Conservation (phyloP, 257 asterid genomes). For the Scutellaria galericulata region DNA sequence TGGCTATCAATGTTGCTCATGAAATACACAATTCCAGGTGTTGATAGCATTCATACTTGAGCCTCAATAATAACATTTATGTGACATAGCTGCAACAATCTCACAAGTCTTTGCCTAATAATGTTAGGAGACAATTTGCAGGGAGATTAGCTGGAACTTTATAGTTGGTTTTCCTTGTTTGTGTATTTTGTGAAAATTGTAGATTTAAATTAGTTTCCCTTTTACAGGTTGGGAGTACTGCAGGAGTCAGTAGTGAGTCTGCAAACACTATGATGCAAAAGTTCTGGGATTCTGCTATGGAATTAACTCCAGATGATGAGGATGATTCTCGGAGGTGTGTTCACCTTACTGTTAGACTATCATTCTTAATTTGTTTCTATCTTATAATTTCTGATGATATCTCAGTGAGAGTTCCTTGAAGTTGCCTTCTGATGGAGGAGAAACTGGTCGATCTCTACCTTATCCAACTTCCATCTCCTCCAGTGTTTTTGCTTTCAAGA, state of each 20-base stretch:
- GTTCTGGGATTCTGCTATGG: conserved; percentile 99
- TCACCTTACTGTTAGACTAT: conserved; percentile 21
- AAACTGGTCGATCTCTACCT: conserved; percentile 63
- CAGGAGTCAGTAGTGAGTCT: conserved; percentile 71
- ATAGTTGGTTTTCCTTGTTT: not conserved
- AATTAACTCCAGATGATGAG: conserved; percentile 78
- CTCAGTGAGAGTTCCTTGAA: conserved; percentile 80
- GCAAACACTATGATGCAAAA: conserved; percentile 84
- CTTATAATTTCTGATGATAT: conserved; percentile 38
- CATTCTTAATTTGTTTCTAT: conserved; percentile 26
- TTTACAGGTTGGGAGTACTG: conserved; percentile 80
- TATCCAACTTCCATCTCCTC: conserved; percentile 61
- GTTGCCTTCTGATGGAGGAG: conserved; percentile 80
- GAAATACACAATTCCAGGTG: not conserved
- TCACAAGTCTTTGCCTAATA: not conserved
- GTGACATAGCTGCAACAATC: conserved; percentile 8
- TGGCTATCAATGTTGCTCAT: conserved; percentile 4
- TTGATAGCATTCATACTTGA: not conserved
- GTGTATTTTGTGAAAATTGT: conserved; percentile 8
- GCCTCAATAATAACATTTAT: not conserved
- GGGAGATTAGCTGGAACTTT: conserved; percentile 17
- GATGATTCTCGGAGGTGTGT: conserved; percentile 77
- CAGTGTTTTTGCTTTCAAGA: conserved; percentile 74
- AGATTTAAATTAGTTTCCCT: conserved; percentile 30
- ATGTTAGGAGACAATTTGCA: not conserved